Evolutionary conservation across 2,329 filamentous ascomycete genomes (phyloP).

Genomic region (Xylariaceae sp.): DNA sequence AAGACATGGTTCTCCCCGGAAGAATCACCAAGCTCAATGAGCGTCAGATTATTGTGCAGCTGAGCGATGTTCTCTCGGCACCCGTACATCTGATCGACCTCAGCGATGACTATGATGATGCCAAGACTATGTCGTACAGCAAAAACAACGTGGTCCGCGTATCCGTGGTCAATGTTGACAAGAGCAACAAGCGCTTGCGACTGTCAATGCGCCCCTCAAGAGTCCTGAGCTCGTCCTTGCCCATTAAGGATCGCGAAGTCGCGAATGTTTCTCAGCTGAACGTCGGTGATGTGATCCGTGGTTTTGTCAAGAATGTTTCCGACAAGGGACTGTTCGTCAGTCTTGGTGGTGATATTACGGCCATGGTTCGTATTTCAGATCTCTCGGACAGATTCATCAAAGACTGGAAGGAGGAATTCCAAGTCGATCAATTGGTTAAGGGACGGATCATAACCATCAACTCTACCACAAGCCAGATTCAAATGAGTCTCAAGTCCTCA

Average conservation of each 20-base stretch:
- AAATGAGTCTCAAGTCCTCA: slow-evolving; percentile 83
- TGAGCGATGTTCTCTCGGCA: slow-evolving; percentile 74
- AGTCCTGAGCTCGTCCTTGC: slow-evolving; percentile 77
- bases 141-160: slow-evolving; percentile 86
- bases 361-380: slow-evolving; percentile 78
- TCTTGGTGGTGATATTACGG: slow-evolving; percentile 74
- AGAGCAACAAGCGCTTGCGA: slow-evolving; percentile 74
- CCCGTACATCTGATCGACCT: slow-evolving; percentile 79
- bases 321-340: slow-evolving; percentile 86
- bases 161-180: slow-evolving; percentile 76
- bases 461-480: slow-evolving; percentile 61
- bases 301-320: slow-evolving; percentile 85
- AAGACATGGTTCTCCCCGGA: slow-evolving; percentile 76
- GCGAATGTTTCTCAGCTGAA: slow-evolving; percentile 64
- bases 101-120: slow-evolving; percentile 77
- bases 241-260: slow-evolving; percentile 77
- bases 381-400: slow-evolving; percentile 88
- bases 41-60: slow-evolving; percentile 75
- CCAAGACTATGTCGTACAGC: slow-evolving; percentile 66
- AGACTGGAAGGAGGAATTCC: slow-evolving; percentile 88
- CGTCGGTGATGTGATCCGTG: slow-evolving; percentile 73
- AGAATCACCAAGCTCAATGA: slow-evolving; percentile 83
- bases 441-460: slow-evolving; percentile 77
- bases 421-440: slow-evolving; percentile 84
- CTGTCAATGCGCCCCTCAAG: slow-evolving; percentile 83